Evolutionary conservation across 2,329 filamentous ascomycete species (phyloP), one percentile per base, ranked within the genome.

Genomic region (Aspergillus sp.): DNA sequence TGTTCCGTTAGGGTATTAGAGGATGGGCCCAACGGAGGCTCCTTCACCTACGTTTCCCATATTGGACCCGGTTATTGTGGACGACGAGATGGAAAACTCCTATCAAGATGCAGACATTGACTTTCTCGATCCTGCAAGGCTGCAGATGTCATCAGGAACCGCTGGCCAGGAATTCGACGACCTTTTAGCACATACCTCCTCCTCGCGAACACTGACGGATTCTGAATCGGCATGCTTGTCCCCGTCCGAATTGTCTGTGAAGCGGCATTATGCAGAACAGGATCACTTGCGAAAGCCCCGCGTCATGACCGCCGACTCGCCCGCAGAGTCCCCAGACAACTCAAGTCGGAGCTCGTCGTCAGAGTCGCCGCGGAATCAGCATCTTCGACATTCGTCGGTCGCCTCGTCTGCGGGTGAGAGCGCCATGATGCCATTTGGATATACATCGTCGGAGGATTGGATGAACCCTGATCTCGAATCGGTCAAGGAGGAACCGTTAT

Each of bases 301-400:
- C 46, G 53, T 64, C 13, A 53, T 66, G 50, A 49, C 64, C 22
- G 59, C 69, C 15, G 62, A 72, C 47, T 70, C 69, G 3, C 66
- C 68, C n/a, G 68, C 68, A n/a, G 71, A 72, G 45, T 75, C 72
- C 4, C 64, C 65, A 2, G 71, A 69, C 47, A 64, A 66, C 37
- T 72, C 69, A 4, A 74, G 68, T 49, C 66, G 61, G 44, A 69
- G 66, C 44, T 74, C 71, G 4, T 71, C 68, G 3, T 65, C 69
- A 4, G 70, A 70, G 49, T 74, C 70, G 2, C 66, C 67, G 6
- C 58, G 61, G 15, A 66, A 69, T 47, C 70, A 71, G 50, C 70
- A 71, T 51, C 49, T 63, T 12, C 68, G 71, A 44, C 67, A 72
- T 46, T 53, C 63, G 7, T 74, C 72, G 3, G 56, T 71, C 44